These are phyloP conservation scores for Colletotrichum scovillei DNA, from an alignment of 2,329 filamentous ascomycete genomes.

Conservation along the genomic window DNA sequence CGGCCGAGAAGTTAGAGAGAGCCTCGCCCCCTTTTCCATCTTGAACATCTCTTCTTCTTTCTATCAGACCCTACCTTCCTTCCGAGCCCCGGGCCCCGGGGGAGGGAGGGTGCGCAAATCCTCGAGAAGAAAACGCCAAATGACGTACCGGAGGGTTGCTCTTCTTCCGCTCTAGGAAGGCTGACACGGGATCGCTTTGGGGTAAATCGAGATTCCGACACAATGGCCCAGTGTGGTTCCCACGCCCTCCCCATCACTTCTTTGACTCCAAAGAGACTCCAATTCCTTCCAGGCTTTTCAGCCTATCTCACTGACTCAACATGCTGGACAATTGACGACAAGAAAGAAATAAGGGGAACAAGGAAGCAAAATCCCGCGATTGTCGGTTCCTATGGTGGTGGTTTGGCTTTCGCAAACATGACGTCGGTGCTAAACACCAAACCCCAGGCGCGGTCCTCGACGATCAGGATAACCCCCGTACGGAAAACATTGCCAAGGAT, in stretches of 20 bases:
- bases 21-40: conserved; percentile 1
- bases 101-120: neutral
- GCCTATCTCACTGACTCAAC: neutral
- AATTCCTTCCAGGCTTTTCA: neutral
- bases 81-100: neutral
- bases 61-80: no score
- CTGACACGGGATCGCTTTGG: conserved; percentile 31
- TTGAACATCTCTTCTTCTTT: neutral
- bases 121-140: conserved; percentile 3
- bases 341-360: neutral
- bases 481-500: neutral
- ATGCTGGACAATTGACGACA: neutral
- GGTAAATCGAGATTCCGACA: conserved; percentile 27
- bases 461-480: neutral
- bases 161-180: conserved; percentile 29
- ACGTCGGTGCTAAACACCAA: conserved; percentile 9
- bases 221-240: neutral
- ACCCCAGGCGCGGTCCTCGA: neutral
- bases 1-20: neutral
- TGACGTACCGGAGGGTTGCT: conserved; percentile 25
- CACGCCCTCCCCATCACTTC: neutral
- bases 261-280: neutral
- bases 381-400: neutral
- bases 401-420: conserved; percentile 5
- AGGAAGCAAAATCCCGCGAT: neutral